Conservation (phyloP, 2,329 filamentous ascomycete genomes). For the Coniochaeta prunicola region DNA sequence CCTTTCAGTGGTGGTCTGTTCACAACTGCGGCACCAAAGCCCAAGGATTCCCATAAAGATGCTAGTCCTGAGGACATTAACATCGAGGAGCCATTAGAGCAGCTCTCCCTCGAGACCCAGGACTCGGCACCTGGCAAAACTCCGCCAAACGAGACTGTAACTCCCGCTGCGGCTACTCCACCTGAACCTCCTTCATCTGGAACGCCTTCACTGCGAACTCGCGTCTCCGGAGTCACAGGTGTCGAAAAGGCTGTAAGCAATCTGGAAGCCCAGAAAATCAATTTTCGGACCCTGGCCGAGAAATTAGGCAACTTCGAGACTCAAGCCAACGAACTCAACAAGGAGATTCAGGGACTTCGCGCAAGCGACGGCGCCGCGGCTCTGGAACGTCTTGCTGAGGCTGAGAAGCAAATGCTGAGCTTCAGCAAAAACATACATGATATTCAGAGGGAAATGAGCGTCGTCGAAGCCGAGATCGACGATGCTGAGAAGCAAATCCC, state of each 20-base stretch:
- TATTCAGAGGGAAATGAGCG: slow-evolving; percentile 25
- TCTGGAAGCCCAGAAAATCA: slow-evolving; percentile 21
- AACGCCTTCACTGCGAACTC: background rate
- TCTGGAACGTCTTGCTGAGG: slow-evolving; percentile 13
- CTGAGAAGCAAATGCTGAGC: slow-evolving; percentile 20
- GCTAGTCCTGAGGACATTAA: slow-evolving; percentile 41
- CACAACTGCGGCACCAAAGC: slow-evolving; percentile 8
- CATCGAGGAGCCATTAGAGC: slow-evolving; percentile 34
- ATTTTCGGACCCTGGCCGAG: slow-evolving; percentile 24
- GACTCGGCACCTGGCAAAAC: slow-evolving; percentile 5
- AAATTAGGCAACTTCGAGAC: slow-evolving; percentile 24
- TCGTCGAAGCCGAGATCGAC: slow-evolving; percentile 28
- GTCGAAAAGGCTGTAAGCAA: slow-evolving; percentile 12
- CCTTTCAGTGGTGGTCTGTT: slow-evolving; percentile 13
- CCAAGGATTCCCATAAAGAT: slow-evolving; percentile 18
- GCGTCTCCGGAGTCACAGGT: background rate
- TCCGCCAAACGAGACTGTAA: slow-evolving; percentile 6
- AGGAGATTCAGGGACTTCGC: slow-evolving; percentile 22
- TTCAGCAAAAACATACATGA: slow-evolving; percentile 24
- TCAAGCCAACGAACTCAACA: slow-evolving; percentile 19
- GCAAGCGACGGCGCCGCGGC: slow-evolving; percentile 12
- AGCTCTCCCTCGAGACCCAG: slow-evolving; percentile 21
- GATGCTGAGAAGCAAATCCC: slow-evolving; percentile 20
- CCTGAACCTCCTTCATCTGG: background rate
- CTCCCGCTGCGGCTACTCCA: slow-evolving; percentile 3